Evolutionary conservation across 345 rosid genomes (phyloP), one percentile per base, ranked within the genome.

Genomic region (Linum lewisii): DNA sequence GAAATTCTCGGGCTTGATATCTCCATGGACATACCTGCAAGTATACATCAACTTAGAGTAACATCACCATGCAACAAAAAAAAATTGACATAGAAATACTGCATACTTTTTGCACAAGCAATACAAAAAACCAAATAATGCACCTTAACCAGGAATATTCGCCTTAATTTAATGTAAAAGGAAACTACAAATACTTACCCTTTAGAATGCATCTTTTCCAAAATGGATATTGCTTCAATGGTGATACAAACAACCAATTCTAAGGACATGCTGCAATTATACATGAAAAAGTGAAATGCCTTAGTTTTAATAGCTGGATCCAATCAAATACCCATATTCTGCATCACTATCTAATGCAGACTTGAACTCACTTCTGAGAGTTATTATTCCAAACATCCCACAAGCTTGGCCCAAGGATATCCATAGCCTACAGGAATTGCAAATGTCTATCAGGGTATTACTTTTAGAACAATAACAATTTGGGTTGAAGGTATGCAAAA

Each of bases 311-410:
- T 20, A 14, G 73, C 64, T 60, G 16, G 20, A 24, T 66, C 14
- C 16, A 16, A 8, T 10, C 1, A 34, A 34, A 34, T 0, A 34
- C 5, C 38, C 5, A 6, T 5, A 34, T 42, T 11, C 47, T 11
- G 4, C 0, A 11, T 29, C 5, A 23, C 19, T n/a, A 45, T 36
- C 10, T 15, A 5, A 3, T 23, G 14, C 23, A n/a, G 21, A 54
- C 57, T 34, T 14, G 18, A 54, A 82, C 96, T 84, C 68, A 94
- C 99, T 90, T 77, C 74, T 90, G 93, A 61, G 96, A 90, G 58
- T 90, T 82, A 53, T 85, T 72, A 63, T 72, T 93, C 99, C 99
- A 93, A 45, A 93, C 88, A 77, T 93, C 99, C 97, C 99, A 93
- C 32, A 89, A 82, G 73, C 99, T 93, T 37, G 97, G 99, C 34